Evolutionary conservation across 2,329 filamentous ascomycete species (phyloP), one percentile per base, ranked within the genome.

Genomic region (Colletotrichum falcatum): DNA sequence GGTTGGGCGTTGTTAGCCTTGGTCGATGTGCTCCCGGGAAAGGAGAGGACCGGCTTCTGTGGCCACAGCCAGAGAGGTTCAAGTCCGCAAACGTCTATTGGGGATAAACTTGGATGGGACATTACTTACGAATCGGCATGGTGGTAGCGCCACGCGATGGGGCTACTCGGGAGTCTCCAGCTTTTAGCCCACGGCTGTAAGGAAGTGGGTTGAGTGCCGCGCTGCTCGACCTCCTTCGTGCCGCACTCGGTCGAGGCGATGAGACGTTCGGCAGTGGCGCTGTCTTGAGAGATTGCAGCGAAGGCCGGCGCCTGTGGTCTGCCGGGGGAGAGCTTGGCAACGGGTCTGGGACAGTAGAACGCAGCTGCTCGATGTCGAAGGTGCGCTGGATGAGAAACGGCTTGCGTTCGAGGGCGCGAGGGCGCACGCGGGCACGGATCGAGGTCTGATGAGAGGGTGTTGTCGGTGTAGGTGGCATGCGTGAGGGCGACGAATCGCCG

Each of bases 361-460:
- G 80, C 12, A 89, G 77, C 70, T 83, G 79, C 33, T 83, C 79
- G 18, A 88, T 77, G 70, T 88, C 81, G 70, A 90, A 87, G 23
- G 81, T 82, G 37, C 86, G 82, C 72, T 83, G 81, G 23, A 90
- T 79, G 0, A 85, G 73, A 72, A 88, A 84, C 1, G 86, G 80
- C 58, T 82, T 81, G 23, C 82, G 79, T 2, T 83, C 81, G 5
- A 79, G 76, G 23, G 77, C 75, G 44, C 77, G 78, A 20, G 86
- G 85, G 7, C 81, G 74, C 11, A 88, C 80, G 18, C 82, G 78
- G 2, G 83, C 85, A 20, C 84, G 81, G 58, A 87, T 81, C 2
- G 77, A 80, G 16, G 83, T 74, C 14, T 65, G 61, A 35, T 65
- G 35, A 48, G 70, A 51, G 30, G 66, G 48, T 18, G 58, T 59